phyloP scores from a whole-genome alignment of 768 basidiomycete genomes.

The Naganishia kalamii region DNA sequence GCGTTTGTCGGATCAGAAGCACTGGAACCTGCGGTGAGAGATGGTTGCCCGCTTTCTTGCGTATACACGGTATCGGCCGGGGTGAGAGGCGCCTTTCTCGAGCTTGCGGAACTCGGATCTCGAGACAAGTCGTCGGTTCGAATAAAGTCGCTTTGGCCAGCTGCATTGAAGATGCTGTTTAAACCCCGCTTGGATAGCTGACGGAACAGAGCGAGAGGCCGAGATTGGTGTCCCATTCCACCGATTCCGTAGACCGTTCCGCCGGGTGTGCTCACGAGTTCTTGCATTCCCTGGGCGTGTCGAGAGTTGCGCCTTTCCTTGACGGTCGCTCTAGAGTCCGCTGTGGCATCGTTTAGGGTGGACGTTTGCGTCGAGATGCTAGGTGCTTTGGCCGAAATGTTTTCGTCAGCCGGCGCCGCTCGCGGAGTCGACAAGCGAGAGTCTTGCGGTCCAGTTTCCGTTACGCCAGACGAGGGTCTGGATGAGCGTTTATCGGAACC shows the following conservation, averaged over 20 bases:
- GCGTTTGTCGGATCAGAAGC: neutral
- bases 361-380: neutral
- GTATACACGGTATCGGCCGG: neutral
- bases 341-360: neutral
- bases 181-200: neutral
- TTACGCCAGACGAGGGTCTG: neutral
- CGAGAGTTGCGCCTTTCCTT: neutral
- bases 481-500: neutral
- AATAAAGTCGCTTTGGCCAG: neutral
- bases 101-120: neutral
- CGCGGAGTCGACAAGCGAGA: neutral
- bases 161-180: neutral
- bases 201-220: neutral
- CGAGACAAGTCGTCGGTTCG: neutral
- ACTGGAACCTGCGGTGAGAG: neutral
- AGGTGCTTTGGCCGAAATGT: neutral
- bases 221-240: neutral
- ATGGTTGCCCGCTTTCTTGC: neutral
- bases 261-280: neutral
- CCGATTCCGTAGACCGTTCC: slow-evolving; percentile 9
- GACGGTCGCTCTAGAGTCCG: neutral
- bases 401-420: neutral
- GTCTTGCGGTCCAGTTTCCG: neutral
- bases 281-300: neutral
- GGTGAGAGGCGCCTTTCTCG: neutral